Percentiles rank a stretch among this genome's conserved stretches.
Conservation (phyloP, 2,329 filamentous ascomycete species). For the Monosporascus cannonballus region DNA sequence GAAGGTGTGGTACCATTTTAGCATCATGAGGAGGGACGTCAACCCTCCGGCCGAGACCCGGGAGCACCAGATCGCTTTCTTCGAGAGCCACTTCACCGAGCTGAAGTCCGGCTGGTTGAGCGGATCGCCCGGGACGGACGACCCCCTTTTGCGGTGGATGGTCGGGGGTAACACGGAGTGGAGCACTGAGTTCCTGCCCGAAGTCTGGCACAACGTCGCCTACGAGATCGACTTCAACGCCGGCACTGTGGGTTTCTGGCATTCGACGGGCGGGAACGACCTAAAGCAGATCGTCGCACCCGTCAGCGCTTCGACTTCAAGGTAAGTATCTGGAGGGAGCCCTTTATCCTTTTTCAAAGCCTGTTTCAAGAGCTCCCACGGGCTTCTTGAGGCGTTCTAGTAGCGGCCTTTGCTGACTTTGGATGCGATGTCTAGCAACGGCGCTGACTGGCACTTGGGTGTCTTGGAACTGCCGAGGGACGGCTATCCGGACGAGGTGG, state of each 20-base stretch:
- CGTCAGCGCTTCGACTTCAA: slow-evolving; percentile 48
- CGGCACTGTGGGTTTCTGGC: slow-evolving; percentile 61
- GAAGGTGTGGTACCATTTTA: slow-evolving; percentile 68
- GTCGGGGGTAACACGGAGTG: slow-evolving; percentile 55
- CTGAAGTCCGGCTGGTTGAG: slow-evolving; percentile 61
- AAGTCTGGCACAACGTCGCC: slow-evolving; percentile 69
- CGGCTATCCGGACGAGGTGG: slow-evolving; percentile 45
- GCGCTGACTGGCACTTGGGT: slow-evolving; percentile 67
- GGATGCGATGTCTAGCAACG: slow-evolving; percentile 43
- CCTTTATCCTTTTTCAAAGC: no score
- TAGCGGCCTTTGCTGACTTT: no score
- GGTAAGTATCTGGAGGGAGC: no score
- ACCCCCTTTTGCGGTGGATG: slow-evolving; percentile 58
- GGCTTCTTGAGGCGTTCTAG: no score
- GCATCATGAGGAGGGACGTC: slow-evolving; percentile 49
- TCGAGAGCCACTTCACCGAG: slow-evolving; percentile 70
- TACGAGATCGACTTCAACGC: slow-evolving; percentile 66
- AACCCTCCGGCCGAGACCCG: slow-evolving; percentile 56
- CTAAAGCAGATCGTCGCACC: slow-evolving; percentile 54
- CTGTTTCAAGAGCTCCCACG: no score
- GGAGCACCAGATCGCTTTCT: slow-evolving; percentile 61
- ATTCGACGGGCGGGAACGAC: slow-evolving; percentile 55
- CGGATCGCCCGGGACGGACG: slow-evolving; percentile 37
- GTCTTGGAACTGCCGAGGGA: slow-evolving; percentile 57
- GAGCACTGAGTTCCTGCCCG: slow-evolving; percentile 54